Evolutionary conservation across 2,329 filamentous ascomycete species (phyloP).

Genomic region (Tolypocladium nubicola): DNA sequence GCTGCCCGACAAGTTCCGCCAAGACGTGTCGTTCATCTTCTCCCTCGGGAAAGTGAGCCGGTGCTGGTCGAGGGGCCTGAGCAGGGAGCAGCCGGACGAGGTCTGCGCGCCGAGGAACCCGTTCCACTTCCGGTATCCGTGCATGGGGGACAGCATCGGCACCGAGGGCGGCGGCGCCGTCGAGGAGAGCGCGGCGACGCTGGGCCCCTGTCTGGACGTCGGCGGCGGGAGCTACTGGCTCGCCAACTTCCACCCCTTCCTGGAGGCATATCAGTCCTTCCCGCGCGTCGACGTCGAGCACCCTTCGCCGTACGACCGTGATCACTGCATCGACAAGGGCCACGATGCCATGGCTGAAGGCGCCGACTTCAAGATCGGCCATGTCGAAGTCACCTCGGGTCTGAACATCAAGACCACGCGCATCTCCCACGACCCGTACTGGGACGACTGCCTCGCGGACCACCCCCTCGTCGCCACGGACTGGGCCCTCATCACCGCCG

Average conservation of each 20-base stretch:
- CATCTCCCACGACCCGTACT: constrained; percentile 32
- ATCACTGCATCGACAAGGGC: constrained; percentile 19
- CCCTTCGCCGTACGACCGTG: constrained; percentile 29
- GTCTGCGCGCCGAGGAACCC: constrained; percentile 30
- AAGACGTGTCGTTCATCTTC: constrained; percentile 24
- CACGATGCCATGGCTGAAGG: constrained; percentile 25
- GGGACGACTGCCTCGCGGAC: constrained; percentile 29
- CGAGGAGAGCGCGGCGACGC: constrained; percentile 27
- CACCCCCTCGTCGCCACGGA: constrained; percentile 31
- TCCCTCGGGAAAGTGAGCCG: constrained; percentile 23
- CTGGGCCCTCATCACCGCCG: constrained; percentile 29
- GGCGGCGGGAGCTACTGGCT: constrained; percentile 29
- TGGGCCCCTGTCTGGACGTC: constrained; percentile 28
- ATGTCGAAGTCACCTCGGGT: constrained; percentile 28
- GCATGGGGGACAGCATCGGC: constrained; percentile 36
- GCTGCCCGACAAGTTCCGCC: constrained; percentile 21
- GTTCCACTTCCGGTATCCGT: constrained; percentile 28
- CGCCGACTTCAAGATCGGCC: constrained; percentile 21
- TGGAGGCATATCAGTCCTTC: constrained; percentile 20
- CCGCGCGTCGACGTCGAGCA: constrained; percentile 24
- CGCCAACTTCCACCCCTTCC: constrained; percentile 32
- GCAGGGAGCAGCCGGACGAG: constrained; percentile 26
- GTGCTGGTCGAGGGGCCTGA: constrained; percentile 29
- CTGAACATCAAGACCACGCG: constrained; percentile 30
- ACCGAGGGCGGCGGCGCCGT: constrained; percentile 16